Evolutionary conservation across 345 rosid genomes (phyloP), one percentile per base, ranked within the genome.

Genomic region (Limnanthes douglasii): DNA sequence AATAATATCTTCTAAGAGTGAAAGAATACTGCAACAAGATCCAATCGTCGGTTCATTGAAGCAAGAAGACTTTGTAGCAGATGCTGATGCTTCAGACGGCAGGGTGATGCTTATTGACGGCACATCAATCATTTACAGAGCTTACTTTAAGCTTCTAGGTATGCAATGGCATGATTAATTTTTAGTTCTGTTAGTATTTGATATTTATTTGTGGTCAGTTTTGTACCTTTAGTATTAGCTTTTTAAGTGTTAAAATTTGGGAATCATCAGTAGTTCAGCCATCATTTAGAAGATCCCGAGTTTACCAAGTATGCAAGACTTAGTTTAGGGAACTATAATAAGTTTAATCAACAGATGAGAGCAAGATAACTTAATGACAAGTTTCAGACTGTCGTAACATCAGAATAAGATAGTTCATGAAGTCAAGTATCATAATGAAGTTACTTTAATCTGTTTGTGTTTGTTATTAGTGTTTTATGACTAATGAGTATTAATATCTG

Each of bases 21-120:
- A 62, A 33, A 34, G 18, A 28, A 21, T 36, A n/a, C 25, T 48
- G 17, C 21, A 10, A 15, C 57, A 42, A 27, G 70, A 48, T 17
- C 26, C 52, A 13, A 31, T 41, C 10, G 28, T 36, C 11, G 62
- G 37, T 55, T 34, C 64, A 3, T 28, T 46, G 11, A 60, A 57
- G 31, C 13, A 18, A 46, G 60, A 58, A 51, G 79, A 62, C 50
- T 53, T 36, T 31, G 60, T 12, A 20, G 59, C 11, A 30, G 53
- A 53, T 0, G 51, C 34, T 41, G 57, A 46, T 46, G 23, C 63
- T 31, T 65, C 74, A 0, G 48, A 69, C 57, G 75, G 77, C 19
- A 66, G 93, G 70, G 71, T 84, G 43, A 80, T 90, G 98, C 94
- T 90, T 37, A 67, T 90, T 51, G 98, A 90, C 61, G 95, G 95